These are phyloP conservation scores for Fusarium abutilonis DNA, from an alignment of 2,329 filamentous ascomycete genomes.

Conservation along the genomic window DNA sequence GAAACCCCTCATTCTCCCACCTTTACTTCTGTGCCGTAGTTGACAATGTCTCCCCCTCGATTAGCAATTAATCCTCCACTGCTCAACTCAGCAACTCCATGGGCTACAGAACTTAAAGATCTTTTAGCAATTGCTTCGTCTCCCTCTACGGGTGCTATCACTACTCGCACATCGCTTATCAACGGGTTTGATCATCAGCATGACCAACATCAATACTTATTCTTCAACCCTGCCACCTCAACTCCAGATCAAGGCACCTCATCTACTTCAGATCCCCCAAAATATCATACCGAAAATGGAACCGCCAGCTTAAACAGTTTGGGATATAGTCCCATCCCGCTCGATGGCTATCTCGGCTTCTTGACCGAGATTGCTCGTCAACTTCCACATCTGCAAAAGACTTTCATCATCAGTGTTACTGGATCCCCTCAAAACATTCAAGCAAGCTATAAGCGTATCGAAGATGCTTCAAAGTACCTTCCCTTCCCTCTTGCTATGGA, in stretches of 20 bases:
- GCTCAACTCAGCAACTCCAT: conserved; percentile 79
- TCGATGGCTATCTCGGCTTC: conserved; percentile 68
- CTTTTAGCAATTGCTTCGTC: conserved; percentile 69
- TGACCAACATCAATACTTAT: conserved; percentile 69
- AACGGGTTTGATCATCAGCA: conserved; percentile 71
- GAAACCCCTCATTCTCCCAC: conserved; percentile 13
- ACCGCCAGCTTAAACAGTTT: conserved; percentile 72
- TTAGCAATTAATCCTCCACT: conserved; percentile 70
- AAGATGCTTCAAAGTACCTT: conserved; percentile 50
- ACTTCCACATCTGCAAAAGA: conserved; percentile 55
- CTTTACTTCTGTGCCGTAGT: too few relatives aligned
- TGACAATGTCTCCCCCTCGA: conserved; percentile 34
- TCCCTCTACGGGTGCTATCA: conserved; percentile 75
- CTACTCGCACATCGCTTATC: conserved; percentile 75
- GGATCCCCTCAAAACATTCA: conserved; percentile 68
- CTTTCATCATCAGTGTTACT: conserved; percentile 76
- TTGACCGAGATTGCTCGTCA: conserved; percentile 58
- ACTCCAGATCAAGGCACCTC: conserved; percentile 36
- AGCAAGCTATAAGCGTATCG: conserved; percentile 64
- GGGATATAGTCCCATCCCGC: conserved; percentile 74
- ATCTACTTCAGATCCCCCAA: conserved; percentile 31
- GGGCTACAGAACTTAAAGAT: conserved; percentile 74
- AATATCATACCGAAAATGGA: conserved; percentile 34
- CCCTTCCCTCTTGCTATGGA: conserved; percentile 71
- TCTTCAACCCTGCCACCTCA: conserved; percentile 63